Evolutionary conservation across 192 early-diverging fungal genomes (phyloP).

Genomic region (Entrophospora sp.): DNA sequence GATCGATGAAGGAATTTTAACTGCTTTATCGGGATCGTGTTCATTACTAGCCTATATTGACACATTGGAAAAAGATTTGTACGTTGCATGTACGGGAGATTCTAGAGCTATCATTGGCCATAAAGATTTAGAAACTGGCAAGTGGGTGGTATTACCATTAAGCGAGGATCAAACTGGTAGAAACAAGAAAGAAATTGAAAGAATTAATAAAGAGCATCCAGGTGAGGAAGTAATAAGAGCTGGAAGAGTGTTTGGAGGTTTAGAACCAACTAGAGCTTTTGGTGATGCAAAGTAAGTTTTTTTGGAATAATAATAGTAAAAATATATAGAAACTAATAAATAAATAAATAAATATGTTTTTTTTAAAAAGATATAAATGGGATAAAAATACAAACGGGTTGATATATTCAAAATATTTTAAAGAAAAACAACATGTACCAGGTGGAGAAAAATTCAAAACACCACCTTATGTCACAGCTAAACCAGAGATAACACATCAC

Average conservation of each 20-base stretch:
- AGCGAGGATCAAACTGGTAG: slow-evolving; percentile 55
- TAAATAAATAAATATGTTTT: neutral
- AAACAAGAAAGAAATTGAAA: slow-evolving; percentile 42
- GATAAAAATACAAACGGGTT: slow-evolving; percentile 46
- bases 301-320: neutral
- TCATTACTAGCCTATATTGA: slow-evolving; percentile 47
- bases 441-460: slow-evolving; percentile 38
- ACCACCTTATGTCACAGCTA: slow-evolving; percentile 69
- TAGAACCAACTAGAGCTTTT: slow-evolving; percentile 50
- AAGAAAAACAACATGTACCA: slow-evolving; percentile 39
- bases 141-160: slow-evolving; percentile 46
- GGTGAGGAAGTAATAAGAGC: slow-evolving; percentile 50
- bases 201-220: slow-evolving; percentile 60
- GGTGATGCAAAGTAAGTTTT: slow-evolving; percentile 46
- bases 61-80: slow-evolving; percentile 33
- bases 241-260: slow-evolving; percentile 56
- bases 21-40: slow-evolving; percentile 42
- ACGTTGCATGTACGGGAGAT: slow-evolving; percentile 46
- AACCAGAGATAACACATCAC: slow-evolving; percentile 58
- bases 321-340: neutral
- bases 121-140: slow-evolving; percentile 18
- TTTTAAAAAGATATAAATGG: slow-evolving; percentile 51
- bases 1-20: slow-evolving; percentile 26
- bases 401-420: slow-evolving; percentile 38
- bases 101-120: slow-evolving; percentile 42